Evolutionary conservation across 1,284 basidiomycete species (phyloP).

Genomic region (Grifola frondosa): DNA sequence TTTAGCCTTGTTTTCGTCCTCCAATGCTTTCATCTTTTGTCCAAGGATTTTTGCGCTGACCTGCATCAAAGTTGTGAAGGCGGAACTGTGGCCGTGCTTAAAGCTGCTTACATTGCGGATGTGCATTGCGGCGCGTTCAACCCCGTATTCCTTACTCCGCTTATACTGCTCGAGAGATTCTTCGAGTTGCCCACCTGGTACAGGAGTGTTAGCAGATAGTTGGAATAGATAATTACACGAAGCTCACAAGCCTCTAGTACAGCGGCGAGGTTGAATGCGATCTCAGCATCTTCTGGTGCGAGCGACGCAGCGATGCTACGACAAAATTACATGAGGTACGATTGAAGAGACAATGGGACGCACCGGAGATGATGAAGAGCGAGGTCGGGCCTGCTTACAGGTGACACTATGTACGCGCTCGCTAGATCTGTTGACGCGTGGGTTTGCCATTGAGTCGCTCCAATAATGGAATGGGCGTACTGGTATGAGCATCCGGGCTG

Average conservation of each 20-base stretch:
- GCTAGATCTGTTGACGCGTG: conserved; percentile 68
- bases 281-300: conserved; percentile 91
- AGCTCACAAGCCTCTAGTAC: conserved; percentile 84
- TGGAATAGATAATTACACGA: conserved; percentile 4
- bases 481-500: conserved; percentile 91
- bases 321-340: neutral
- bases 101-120: conserved; percentile 70
- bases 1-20: conserved; percentile 33
- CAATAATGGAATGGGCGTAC: conserved; percentile 46
- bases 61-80: too few relatives aligned
- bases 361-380: conserved; percentile 87
- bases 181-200: conserved; percentile 76
- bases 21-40: conserved; percentile 54
- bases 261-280: conserved; percentile 91
- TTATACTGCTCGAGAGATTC: conserved; percentile 82
- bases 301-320: conserved; percentile 80
- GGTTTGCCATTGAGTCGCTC: conserved; percentile 3
- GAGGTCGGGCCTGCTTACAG: conserved; percentile 83
- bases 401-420: conserved; percentile 90
- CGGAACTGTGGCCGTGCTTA: too few relatives aligned
- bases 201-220: conserved; percentile 1
- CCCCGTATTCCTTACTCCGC: conserved; percentile 74
- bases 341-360: conserved; percentile 32
- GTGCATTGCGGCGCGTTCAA: conserved; percentile 83
- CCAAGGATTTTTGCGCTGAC: conserved; percentile 80